These are phyloP conservation scores for Fusarium transvaalense DNA, from an alignment of 2,329 filamentous ascomycete species.

Conservation along the genomic window DNA sequence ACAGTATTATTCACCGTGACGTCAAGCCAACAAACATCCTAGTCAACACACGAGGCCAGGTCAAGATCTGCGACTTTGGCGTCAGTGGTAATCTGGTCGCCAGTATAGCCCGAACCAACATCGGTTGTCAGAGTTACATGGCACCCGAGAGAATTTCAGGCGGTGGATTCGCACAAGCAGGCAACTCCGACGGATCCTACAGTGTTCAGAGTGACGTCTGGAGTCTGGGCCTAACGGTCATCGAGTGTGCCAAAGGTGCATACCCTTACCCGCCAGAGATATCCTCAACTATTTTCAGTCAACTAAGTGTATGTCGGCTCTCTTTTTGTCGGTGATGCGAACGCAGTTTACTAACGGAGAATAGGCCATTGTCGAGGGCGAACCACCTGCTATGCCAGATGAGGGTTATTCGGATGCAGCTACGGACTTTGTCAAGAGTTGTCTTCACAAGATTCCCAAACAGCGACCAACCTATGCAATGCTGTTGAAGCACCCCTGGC, in stretches of 20 bases:
- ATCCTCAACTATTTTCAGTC: constrained; percentile 98
- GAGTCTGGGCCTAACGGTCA: constrained; percentile 93
- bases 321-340: not conserved
- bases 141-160: constrained; percentile 95
- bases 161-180: constrained; percentile 79
- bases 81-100: constrained; percentile 97
- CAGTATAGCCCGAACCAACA: constrained; percentile 98
- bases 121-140: constrained; percentile 99
- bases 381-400: constrained; percentile 87
- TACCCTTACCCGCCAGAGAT: constrained; percentile 98
- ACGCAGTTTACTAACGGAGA: constrained; percentile 26
- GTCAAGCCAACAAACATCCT: constrained; percentile 99
- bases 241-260: constrained; percentile 93
- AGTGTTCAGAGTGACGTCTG: constrained; percentile 98
- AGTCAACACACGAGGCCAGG: constrained; percentile 86
- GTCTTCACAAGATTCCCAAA: constrained; percentile 92
- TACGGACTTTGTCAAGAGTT: constrained; percentile 87
- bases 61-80: constrained; percentile 99
- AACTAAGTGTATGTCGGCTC: constrained; percentile 82
- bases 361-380: constrained; percentile 96
- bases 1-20: constrained; percentile 99
- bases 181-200: constrained; percentile 84
- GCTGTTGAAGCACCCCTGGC: constrained; percentile 90
- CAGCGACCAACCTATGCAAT: constrained; percentile 94
- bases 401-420: constrained; percentile 83